A percentile compares a stretch with the other conserved stretches of the same genome.
phyloP scores from a whole-genome alignment of 2,329 filamentous ascomycete genomes.

The Trichoderma brevicompactum region DNA sequence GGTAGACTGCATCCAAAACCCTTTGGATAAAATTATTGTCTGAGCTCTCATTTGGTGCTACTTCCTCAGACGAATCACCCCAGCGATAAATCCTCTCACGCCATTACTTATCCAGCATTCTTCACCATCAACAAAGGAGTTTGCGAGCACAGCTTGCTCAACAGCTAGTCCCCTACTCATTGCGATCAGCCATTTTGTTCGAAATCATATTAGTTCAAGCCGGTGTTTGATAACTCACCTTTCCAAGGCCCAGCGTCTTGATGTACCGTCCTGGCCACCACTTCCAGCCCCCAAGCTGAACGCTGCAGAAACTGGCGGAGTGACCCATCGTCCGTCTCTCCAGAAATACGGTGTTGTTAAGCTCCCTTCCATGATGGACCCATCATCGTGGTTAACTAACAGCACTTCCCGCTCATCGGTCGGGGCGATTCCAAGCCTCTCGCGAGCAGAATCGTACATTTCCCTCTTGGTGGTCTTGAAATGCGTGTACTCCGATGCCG shows the following conservation, averaged over 20 bases:
- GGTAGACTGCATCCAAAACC: background rate
- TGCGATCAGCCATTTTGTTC: slow-evolving; percentile 22
- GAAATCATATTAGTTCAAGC: background rate
- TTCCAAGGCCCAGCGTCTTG: slow-evolving; percentile 80
- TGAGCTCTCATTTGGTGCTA: background rate
- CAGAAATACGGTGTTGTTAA: slow-evolving; percentile 83
- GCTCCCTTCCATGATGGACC: slow-evolving; percentile 82
- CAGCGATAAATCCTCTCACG: slow-evolving; percentile 74
- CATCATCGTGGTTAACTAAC: slow-evolving; percentile 63
- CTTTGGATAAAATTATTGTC: background rate
- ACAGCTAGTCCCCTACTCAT: slow-evolving; percentile 59
- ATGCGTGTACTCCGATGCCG: slow-evolving; percentile 69
- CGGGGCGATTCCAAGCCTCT: slow-evolving; percentile 59
- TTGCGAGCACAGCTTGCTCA: slow-evolving; percentile 64
- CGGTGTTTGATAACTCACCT: slow-evolving; percentile 48
- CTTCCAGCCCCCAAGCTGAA: slow-evolving; percentile 52
- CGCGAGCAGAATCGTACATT: slow-evolving; percentile 72
- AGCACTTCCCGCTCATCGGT: slow-evolving; percentile 71
- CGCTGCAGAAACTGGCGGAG: slow-evolving; percentile 64
- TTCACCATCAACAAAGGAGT: slow-evolving; percentile 71
- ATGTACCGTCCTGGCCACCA: slow-evolving; percentile 83
- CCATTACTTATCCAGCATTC: slow-evolving; percentile 89
- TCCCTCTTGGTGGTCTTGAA: slow-evolving; percentile 82
- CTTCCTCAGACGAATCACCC: slow-evolving; percentile 43
- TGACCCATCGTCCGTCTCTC: slow-evolving; percentile 75